Evolutionary conservation across 192 early-diverging fungal genomes (phyloP).

Genomic region (Coemansia sp.): DNA sequence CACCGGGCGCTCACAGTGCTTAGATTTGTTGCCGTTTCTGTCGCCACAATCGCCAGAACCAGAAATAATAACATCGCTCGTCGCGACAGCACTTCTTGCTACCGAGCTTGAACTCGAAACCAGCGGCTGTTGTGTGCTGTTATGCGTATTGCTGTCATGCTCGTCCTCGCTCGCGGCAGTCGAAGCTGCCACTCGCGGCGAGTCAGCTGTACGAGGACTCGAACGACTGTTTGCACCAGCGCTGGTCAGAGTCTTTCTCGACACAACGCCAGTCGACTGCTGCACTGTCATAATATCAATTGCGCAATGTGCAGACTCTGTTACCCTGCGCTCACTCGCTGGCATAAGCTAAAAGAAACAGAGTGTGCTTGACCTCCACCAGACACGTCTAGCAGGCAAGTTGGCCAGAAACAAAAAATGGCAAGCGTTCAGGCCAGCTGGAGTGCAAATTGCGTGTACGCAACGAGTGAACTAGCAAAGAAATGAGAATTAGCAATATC

Average conservation of each 20-base stretch:
- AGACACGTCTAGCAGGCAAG: background rate
- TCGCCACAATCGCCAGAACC: background rate
- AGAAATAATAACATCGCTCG: background rate
- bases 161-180: background rate
- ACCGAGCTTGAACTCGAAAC: background rate
- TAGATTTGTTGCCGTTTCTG: background rate
- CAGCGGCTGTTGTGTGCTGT: conserved; percentile 2
- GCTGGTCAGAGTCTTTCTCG: background rate
- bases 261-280: conserved; percentile 12
- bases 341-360: conserved; percentile 28
- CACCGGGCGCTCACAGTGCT: background rate
- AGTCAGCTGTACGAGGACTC: background rate
- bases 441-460: background rate
- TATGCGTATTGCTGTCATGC: background rate
- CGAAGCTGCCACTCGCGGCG: background rate
- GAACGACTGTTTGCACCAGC: background rate
- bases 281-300: conserved; percentile 39
- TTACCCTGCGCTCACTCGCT: conserved; percentile 13
- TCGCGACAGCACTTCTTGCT: background rate
- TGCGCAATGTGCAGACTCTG: conserved; percentile 31
- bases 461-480: background rate
- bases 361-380: background rate
- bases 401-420: background rate
- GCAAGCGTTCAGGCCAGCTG: background rate
- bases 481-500: background rate